phyloP scores from a whole-genome alignment of 2,329 filamentous ascomycete genomes.

The Fusarium coffeatum region DNA sequence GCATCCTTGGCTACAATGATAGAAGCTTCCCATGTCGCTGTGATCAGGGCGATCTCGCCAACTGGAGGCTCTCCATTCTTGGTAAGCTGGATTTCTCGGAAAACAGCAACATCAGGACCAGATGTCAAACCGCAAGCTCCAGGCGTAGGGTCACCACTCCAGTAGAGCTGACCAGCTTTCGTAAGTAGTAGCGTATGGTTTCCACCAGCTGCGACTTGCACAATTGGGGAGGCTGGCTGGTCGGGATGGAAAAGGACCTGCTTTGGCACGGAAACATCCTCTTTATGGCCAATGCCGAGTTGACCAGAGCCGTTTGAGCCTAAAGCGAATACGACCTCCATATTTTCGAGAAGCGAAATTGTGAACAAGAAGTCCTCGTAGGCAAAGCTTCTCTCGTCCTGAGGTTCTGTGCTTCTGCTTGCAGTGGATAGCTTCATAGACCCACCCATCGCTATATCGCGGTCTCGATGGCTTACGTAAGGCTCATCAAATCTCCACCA shows the following conservation, averaged over 20 bases:
- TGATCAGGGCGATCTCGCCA: constrained; percentile 57
- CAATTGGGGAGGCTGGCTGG: constrained; percentile 52
- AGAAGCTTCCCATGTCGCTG: constrained; percentile 84
- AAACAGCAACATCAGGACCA: constrained; percentile 50
- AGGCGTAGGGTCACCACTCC: constrained; percentile 69
- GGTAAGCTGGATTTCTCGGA: constrained; percentile 55
- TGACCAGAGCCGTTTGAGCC: constrained; percentile 84
- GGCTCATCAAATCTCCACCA: constrained; percentile 30
- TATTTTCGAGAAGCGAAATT: constrained; percentile 28
- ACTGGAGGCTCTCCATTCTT: constrained; percentile 46
- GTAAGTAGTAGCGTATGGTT: constrained; percentile 86
- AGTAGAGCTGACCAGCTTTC: constrained; percentile 69
- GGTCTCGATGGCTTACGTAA: constrained; percentile 39
- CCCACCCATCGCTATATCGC: constrained; percentile 43
- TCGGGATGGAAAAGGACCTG: constrained; percentile 66
- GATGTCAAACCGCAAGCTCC: constrained; percentile 65
- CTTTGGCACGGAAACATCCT: constrained; percentile 76
- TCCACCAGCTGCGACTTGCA: constrained; percentile 71
- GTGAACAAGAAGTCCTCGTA: constrained; percentile 10
- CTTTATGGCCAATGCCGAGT: constrained; percentile 75
- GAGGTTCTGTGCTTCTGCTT: constrained; percentile 31
- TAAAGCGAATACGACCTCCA: constrained; percentile 72
- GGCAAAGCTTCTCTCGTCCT: not conserved
- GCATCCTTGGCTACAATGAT: constrained; percentile 66
- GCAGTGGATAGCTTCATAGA: constrained; percentile 37